Evolutionary conservation across 345 rosid genomes (phyloP), one percentile per base, ranked within the genome.

Genomic region (Gossypium herbaceum): DNA sequence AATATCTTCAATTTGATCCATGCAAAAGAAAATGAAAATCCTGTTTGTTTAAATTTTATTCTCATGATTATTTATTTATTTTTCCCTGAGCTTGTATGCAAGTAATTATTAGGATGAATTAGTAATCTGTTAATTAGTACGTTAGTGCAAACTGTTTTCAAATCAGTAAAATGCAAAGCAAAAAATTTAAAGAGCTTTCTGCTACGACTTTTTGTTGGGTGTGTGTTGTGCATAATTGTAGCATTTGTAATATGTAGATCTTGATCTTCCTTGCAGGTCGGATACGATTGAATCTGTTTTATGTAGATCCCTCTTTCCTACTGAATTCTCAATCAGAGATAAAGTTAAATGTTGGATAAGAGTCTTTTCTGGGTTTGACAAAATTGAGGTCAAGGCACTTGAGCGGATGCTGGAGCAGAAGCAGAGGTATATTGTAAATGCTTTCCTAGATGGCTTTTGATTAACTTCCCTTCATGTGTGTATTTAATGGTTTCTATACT

Each of bases 341-440:
- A 88, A 84, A 85, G 90, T 81, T 73, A 85, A 82, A 77, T 85
- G 79, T 73, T 96, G 97, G 99, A 84, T 96, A 68, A 85, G 91
- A 82, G 79, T 92, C 60, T 90, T 89, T 79, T 87, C 92, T 10
- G 85, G 85, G 67, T 90, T 95, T 73, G 98, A 93, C 85, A 90
- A 84, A 80, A 92, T 89, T 76, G 98, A 91, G 88, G 82, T 84
- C 50, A 95, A 91, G 82, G 97, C 97, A 68, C 89, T 96, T 73
- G 97, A 91, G 84, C 92, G 82, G 85, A 84, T 93, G 74, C 83
- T 96, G 83, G 99, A 93, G 87, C 97, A 93, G 82, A 93, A 93
- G 85, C 98, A 90, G 80, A 88, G 99, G 99, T 91, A 68, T 66
- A 69, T 72, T 51, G 58, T 61, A 50, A 16, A 64, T 64, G 59